Conservation (phyloP, 768 basidiomycete genomes). For the Cystobasidium ongulense region DNA sequence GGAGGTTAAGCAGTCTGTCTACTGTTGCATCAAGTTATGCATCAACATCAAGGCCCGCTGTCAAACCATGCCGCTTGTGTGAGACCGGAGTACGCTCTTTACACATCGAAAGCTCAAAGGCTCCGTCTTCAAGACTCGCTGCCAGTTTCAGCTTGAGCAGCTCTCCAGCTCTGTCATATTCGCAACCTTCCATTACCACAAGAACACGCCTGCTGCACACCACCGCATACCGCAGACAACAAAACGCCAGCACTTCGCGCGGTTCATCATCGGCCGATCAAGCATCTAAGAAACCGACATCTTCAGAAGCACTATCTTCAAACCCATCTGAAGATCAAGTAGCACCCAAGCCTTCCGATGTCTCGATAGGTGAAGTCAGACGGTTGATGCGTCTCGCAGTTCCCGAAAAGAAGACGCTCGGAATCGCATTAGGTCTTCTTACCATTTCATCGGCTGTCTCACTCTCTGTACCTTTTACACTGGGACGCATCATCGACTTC, state of each 20-base stretch:
- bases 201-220: not conserved
- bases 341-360: not conserved
- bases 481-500: constrained; percentile 89
- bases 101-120: not conserved
- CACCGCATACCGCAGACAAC: not conserved
- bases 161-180: not conserved
- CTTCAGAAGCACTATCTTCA: not conserved
- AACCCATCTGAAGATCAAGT: not conserved
- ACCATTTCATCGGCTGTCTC: constrained; percentile 81
- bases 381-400: constrained; percentile 61
- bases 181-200: not conserved
- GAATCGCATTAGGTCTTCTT: constrained; percentile 64
- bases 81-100: not conserved
- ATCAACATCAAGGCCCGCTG: not conserved
- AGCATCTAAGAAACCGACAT: not conserved
- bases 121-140: not conserved
- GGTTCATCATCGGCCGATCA: constrained; percentile 1
- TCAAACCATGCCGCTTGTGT: not conserved
- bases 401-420: constrained; percentile 69
- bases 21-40: not conserved
- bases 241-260: not conserved
- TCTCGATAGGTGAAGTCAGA: constrained; percentile 27
- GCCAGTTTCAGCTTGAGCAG: not conserved
- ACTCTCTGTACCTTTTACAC: constrained; percentile 84
- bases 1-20: not conserved